phyloP scores from a whole-genome alignment of 2,329 filamentous ascomycete species.

The Hymenoscyphus fructigenus region DNA sequence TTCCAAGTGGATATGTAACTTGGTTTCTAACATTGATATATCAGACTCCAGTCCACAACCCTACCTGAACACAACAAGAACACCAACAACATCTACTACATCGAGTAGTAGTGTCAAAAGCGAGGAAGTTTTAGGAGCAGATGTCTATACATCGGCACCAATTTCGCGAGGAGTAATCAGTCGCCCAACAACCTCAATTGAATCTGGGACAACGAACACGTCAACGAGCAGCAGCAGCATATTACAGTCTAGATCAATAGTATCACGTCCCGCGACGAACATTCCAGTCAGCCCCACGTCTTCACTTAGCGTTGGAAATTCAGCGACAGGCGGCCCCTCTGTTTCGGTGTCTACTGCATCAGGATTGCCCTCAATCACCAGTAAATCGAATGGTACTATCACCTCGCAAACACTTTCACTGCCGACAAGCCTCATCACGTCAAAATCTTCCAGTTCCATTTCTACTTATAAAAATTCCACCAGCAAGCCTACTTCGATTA shows the following conservation, averaged over 20 bases:
- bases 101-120: not conserved
- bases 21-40: not conserved
- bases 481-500: constrained; percentile 1
- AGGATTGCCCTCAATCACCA: not conserved
- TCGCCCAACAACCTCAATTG: not conserved
- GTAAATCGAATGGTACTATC: not conserved
- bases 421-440: not conserved
- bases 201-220: not conserved
- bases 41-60: not conserved
- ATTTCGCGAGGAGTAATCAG: constrained; percentile 8
- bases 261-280: not conserved
- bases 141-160: not conserved
- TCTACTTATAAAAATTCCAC: constrained; percentile 1
- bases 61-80: constrained; percentile 5
- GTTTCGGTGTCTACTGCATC: not conserved
- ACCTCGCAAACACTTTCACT: not conserved
- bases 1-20: not conserved
- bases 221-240: not conserved
- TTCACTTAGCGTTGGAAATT: not conserved
- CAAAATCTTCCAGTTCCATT: not conserved
- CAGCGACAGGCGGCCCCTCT: not conserved
- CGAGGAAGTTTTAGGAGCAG: not conserved
- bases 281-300: not conserved
- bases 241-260: not conserved
- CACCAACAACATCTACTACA: not conserved